phyloP scores from a whole-genome alignment of 768 basidiomycete species.

The Imleria badia region DNA sequence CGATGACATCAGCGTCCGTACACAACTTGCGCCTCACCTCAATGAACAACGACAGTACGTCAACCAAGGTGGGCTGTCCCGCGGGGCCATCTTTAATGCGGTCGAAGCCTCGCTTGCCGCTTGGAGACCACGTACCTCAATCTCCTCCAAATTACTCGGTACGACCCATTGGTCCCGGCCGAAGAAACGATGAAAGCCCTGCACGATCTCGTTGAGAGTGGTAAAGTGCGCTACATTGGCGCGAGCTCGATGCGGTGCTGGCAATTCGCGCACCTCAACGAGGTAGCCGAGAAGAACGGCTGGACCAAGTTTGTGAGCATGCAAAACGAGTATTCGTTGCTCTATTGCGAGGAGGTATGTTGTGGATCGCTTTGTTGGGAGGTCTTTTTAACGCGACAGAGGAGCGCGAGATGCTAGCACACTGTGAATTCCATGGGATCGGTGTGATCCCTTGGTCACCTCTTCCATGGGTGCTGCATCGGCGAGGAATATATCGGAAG shows the following conservation, averaged over 20 bases:
- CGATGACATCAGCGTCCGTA: neutral
- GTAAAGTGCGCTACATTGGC: conserved; percentile 52
- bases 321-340: conserved; percentile 47
- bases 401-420: no score
- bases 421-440: no score
- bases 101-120: conserved; percentile 37
- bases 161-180: conserved; percentile 35
- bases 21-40: neutral
- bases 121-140: conserved; percentile 39
- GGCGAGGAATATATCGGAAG: no score
- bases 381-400: no score
- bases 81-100: conserved; percentile 36
- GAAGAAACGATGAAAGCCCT: conserved; percentile 18
- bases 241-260: conserved; percentile 47
- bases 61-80: conserved; percentile 36
- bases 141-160: conserved; percentile 45
- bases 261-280: conserved; percentile 45
- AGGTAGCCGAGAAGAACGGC: conserved; percentile 41
- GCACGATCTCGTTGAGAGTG: conserved; percentile 14
- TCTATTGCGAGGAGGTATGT: conserved; percentile 48
- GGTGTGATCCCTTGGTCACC: no score
- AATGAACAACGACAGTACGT: conserved; percentile 18
- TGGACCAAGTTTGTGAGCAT: conserved; percentile 58
- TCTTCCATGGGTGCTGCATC: no score
- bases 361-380: no score